Percentiles rank a stretch among this genome's conserved stretches.
phyloP scores from a whole-genome alignment of 2,329 filamentous ascomycete species.

The Tolypocladium tundrense region DNA sequence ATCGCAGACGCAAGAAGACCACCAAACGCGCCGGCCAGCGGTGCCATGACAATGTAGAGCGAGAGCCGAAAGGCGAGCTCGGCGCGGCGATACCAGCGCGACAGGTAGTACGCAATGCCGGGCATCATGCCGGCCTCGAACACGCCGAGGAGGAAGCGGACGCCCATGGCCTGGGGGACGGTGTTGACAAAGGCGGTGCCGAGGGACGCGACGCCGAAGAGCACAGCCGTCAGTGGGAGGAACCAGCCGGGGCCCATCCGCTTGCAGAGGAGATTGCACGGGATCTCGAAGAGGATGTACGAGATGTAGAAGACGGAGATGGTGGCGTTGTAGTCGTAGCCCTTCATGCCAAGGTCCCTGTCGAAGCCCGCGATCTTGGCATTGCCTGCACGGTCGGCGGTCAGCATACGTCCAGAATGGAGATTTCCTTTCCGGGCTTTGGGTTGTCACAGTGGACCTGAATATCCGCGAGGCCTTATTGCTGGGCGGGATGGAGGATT shows the following conservation, averaged over 20 bases:
- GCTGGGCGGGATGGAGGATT: not conserved
- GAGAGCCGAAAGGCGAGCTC: conserved; percentile 59
- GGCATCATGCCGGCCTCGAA: conserved; percentile 69
- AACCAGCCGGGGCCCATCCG: conserved; percentile 64
- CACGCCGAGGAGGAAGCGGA: conserved; percentile 56
- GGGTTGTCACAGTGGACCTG: not conserved
- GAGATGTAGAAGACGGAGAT: conserved; percentile 62
- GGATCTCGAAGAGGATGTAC: conserved; percentile 65
- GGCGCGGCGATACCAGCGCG: conserved; percentile 59
- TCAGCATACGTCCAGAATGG: not conserved
- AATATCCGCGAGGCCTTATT: not conserved
- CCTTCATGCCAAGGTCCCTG: conserved; percentile 45
- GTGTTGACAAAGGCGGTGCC: conserved; percentile 55
- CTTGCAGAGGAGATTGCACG: conserved; percentile 59
- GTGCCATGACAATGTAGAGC: conserved; percentile 61
- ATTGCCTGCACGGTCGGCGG: conserved; percentile 39
- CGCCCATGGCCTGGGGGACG: conserved; percentile 40
- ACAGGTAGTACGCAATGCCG: conserved; percentile 64
- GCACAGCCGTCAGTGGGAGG: conserved; percentile 49
- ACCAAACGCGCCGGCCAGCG: conserved; percentile 61
- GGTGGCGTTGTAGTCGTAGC: conserved; percentile 59
- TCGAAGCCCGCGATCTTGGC: conserved; percentile 56
- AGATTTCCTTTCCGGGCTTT: not conserved
- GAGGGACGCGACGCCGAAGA: conserved; percentile 54
- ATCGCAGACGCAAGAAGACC: conserved; percentile 57